Conservation (phyloP, 257 asterid species). For the Capsicum baccatum region DNA sequence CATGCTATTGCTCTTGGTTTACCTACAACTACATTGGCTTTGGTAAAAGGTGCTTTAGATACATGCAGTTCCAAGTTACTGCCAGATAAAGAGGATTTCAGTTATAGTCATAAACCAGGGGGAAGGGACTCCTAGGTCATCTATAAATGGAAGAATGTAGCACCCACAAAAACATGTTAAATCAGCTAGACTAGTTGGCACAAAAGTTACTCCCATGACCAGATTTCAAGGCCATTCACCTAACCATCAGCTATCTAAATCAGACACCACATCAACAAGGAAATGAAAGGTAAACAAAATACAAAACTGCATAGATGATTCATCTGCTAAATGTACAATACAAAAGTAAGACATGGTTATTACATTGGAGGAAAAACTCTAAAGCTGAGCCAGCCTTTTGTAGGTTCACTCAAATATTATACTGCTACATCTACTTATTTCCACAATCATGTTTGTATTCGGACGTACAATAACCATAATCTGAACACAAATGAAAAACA, state of each 20-base stretch:
- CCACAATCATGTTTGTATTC: constrained; percentile 16
- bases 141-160: not conserved
- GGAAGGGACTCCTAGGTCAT: not conserved
- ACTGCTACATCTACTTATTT: constrained; percentile 14
- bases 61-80: no score
- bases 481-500: not conserved
- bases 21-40: no score
- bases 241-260: not conserved
- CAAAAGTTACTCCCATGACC: not conserved
- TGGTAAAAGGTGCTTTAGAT: no score
- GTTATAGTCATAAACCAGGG: not conserved
- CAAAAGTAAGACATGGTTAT: not conserved
- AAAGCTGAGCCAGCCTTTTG: constrained; percentile 24
- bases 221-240: not conserved
- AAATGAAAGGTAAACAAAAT: not conserved
- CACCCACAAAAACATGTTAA: not conserved
- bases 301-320: constrained; percentile 5
- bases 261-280: not conserved
- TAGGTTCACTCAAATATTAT: not conserved
- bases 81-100: no score
- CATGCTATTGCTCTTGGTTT: no score
- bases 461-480: constrained; percentile 10
- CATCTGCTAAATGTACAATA: constrained; percentile 17
- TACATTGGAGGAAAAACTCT: constrained; percentile 17
- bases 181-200: not conserved